Evolutionary conservation across 2,329 filamentous ascomycete genomes (phyloP), one percentile per base, ranked within the genome.

Genomic region (Aspergillus melleus): DNA sequence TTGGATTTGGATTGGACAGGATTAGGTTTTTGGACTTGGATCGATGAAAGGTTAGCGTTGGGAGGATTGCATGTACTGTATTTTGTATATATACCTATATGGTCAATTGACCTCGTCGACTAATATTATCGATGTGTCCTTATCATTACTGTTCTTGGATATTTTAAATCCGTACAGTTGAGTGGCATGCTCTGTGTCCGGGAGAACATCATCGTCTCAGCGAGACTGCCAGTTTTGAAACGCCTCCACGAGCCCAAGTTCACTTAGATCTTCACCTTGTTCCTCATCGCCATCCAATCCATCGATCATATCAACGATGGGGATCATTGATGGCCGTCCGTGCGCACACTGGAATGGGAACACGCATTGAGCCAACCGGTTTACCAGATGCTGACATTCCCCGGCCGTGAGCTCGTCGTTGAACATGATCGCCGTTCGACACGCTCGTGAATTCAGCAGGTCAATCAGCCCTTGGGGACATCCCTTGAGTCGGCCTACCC

Each of bases 381-480:
- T 58, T 4, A 82, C 63, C 16, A 82, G 64, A 29, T 62, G 66
- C 58, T 70, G 60, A 59, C 78, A 81, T 59, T 82, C 77, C 5
- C 70, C 64, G 2, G 66, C 55, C 6, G 64, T 70, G 50, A 83
- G 61, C 4, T 63, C 58, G 52, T 83, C 80, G 52, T 82, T 82
- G 64, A 83, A 83, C 80, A 83, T 83, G 62, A 83, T 78, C 14
- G 80, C 77, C 32, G 73, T 78, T 55, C 80, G 72, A 64, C 80
- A 83, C 10, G 80, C 78, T 9, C 80, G 78, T 22, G 80, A 82
- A 56, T 80, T 81, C 19, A 82, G 71, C 46, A 82, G 68, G 30
- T 96, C 90, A 4, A 96, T 68, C 12, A 98, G 86, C 0, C 89
- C 88, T 26, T 83, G 80, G 0, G 94, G 93, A 66, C 91, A 96